phyloP scores from a whole-genome alignment of 768 basidiomycete species.

The Hericium coralloides region DNA sequence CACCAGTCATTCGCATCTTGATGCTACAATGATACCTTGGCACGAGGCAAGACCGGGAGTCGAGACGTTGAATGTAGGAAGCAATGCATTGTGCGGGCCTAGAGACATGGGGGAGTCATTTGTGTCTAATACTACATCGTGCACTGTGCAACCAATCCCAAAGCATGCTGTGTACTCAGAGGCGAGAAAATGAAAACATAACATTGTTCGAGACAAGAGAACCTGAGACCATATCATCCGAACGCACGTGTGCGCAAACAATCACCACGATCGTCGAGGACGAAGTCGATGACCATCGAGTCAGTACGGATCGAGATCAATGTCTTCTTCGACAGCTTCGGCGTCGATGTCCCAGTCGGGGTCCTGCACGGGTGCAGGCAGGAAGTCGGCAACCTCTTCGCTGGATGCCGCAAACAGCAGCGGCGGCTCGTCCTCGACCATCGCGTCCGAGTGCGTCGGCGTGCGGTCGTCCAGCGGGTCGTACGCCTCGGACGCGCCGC shows the following conservation, averaged over 20 bases:
- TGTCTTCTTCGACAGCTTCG: background rate
- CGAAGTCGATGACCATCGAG: background rate
- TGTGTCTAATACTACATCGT: background rate
- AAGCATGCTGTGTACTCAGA: background rate
- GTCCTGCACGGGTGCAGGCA: constrained; percentile 10
- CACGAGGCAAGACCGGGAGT: background rate
- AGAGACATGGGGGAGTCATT: background rate
- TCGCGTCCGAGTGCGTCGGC: background rate
- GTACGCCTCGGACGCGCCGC: background rate
- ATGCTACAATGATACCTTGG: background rate
- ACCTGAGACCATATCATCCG: background rate
- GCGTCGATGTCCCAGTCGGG: background rate
- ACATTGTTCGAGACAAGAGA: background rate
- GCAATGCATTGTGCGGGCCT: background rate
- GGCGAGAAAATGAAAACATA: background rate
- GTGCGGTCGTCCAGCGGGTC: background rate
- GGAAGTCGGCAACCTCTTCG: constrained; percentile 13
- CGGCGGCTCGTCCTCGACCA: background rate
- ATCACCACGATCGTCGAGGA: background rate
- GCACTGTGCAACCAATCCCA: background rate
- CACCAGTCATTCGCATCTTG: background rate
- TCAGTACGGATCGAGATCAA: constrained; percentile 1
- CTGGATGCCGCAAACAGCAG: constrained; percentile 5
- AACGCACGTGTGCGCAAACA: too few species aligned
- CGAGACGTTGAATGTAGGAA: background rate